These are phyloP conservation scores for Taxillus chinensis DNA, from an alignment of 164 flowering plant genomes.

Conservation along the genomic window DNA sequence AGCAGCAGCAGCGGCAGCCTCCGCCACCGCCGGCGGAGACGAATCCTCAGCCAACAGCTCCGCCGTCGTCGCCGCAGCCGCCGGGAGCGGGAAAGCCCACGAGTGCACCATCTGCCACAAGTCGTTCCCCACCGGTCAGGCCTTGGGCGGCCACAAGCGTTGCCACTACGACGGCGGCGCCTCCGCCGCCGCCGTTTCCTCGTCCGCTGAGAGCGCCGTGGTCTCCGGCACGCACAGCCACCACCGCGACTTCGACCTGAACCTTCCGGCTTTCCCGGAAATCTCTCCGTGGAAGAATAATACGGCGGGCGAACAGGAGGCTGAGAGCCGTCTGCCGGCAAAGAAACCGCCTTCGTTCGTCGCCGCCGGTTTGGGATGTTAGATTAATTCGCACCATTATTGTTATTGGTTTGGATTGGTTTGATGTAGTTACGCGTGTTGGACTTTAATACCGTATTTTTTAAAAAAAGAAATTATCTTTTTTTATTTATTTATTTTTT, in stretches of 20 bases:
- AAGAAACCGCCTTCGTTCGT: constrained; percentile 2
- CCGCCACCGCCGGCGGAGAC: constrained; percentile 10
- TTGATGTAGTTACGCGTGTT: too few relatives aligned
- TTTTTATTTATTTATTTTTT: too few relatives aligned
- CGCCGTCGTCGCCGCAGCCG: not conserved
- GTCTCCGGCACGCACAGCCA: not conserved
- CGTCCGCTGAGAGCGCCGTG: constrained; percentile 16
- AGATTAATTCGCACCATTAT: too few relatives aligned
- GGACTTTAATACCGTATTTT: too few relatives aligned
- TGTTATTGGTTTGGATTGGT: too few relatives aligned
- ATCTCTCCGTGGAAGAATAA: not conserved
- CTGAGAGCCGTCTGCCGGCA: constrained; percentile 1
- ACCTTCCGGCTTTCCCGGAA: constrained; percentile 2
- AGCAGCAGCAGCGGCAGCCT: not conserved
- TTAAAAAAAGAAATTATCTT: too few relatives aligned
- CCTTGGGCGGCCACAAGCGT: constrained; percentile 64
- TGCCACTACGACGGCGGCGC: constrained; percentile 47
- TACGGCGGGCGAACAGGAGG: not conserved
- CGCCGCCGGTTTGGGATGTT: too few relatives aligned
- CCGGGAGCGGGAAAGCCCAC: constrained; percentile 24
- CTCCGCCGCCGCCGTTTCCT: constrained; percentile 6
- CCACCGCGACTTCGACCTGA: constrained; percentile 1
- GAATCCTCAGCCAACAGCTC: not conserved
- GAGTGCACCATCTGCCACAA: constrained; percentile 50
- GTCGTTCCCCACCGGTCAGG: constrained; percentile 54